A percentile compares a stretch with the other conserved stretches of the same genome.
phyloP scores from a whole-genome alignment of 2,329 filamentous ascomycete species.

The Fusarium coffeatum region DNA sequence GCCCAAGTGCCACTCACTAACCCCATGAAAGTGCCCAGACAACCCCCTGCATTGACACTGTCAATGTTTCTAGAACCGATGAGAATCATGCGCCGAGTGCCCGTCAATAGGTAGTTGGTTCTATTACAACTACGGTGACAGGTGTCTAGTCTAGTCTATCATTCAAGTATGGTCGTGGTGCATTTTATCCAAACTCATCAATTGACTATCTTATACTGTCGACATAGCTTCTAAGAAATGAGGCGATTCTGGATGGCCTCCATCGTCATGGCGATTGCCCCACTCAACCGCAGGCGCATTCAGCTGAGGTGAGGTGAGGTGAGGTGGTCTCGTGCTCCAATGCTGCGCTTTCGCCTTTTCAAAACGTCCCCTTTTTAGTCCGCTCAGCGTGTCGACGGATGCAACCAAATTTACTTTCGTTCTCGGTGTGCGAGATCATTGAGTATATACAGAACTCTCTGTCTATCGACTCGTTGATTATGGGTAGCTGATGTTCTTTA shows the following conservation, averaged over 20 bases:
- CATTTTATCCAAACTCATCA: background rate
- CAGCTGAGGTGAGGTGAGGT: slow-evolving; percentile 25
- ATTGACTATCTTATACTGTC: slow-evolving; percentile 7
- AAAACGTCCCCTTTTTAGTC: slow-evolving; percentile 11
- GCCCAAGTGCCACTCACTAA: slow-evolving; percentile 21
- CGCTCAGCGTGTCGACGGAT: background rate
- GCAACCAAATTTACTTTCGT: background rate
- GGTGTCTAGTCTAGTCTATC: too few species aligned
- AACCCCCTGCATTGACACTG: slow-evolving; percentile 44
- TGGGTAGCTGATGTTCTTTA: background rate
- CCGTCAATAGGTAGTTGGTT: background rate
- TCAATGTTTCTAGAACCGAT: slow-evolving; percentile 46
- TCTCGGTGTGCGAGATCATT: background rate
- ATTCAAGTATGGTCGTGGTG: background rate
- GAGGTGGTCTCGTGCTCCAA: slow-evolving; percentile 44
- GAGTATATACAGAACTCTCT: background rate
- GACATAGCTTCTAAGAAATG: slow-evolving; percentile 12
- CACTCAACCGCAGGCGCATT: slow-evolving; percentile 39
- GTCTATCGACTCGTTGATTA: background rate
- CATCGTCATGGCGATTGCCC: slow-evolving; percentile 38
- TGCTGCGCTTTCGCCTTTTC: slow-evolving; percentile 5
- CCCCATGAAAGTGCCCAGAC: slow-evolving; percentile 16
- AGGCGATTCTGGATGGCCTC: slow-evolving; percentile 16
- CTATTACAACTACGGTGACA: background rate
- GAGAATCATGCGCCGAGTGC: slow-evolving; percentile 39